Evolutionary conservation across 352 stramenopile species (phyloP).

Genomic region (Phytophthora multivora): DNA sequence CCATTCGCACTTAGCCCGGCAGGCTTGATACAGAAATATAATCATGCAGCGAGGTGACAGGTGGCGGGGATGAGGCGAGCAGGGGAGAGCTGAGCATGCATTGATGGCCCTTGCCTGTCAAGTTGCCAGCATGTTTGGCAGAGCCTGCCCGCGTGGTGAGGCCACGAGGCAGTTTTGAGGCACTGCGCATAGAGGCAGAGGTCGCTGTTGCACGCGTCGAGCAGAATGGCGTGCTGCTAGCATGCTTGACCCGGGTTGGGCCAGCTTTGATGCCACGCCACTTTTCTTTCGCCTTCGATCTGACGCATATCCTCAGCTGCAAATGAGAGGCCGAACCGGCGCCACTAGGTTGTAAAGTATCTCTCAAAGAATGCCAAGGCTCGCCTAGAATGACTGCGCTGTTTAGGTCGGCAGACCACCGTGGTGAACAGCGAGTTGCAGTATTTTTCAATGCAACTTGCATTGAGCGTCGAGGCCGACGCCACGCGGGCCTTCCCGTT

Average conservation of each 20-base stretch:
- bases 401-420: background rate
- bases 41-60: slow-evolving; percentile 9
- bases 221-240: slow-evolving; percentile 18
- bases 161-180: background rate
- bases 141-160: background rate
- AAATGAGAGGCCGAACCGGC: slow-evolving; percentile 18
- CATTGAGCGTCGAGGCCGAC: slow-evolving; percentile 3
- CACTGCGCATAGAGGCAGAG: background rate
- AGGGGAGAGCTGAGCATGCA: background rate
- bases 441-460: background rate
- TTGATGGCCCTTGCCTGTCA: background rate
- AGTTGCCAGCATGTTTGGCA: background rate
- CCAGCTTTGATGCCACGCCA: slow-evolving; percentile 19
- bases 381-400: background rate
- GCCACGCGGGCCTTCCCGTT: slow-evolving; percentile 14
- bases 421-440: background rate
- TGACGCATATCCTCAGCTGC: slow-evolving; percentile 24
- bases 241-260: slow-evolving; percentile 2
- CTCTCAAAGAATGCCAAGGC: no score
- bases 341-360: slow-evolving; percentile 2
- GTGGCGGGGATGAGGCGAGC: slow-evolving; percentile 10
- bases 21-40: background rate
- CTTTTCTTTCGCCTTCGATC: slow-evolving; percentile 27
- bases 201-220: slow-evolving; percentile 7
- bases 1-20: slow-evolving; percentile 31